These are phyloP conservation scores for Peronospora destructor DNA, from an alignment of 352 stramenopile genomes.

Conservation along the genomic window DNA sequence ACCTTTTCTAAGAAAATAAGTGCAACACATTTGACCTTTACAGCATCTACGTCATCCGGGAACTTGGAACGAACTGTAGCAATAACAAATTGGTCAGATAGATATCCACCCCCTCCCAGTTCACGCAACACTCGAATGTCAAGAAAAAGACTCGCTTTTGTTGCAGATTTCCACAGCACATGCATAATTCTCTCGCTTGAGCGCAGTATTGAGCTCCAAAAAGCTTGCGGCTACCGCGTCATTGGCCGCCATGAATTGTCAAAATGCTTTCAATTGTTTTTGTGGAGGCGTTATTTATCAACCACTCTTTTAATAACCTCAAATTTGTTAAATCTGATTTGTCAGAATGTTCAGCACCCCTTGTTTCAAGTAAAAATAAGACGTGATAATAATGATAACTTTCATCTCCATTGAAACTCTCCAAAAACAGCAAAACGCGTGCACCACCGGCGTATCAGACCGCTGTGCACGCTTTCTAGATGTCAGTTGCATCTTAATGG, in stretches of 20 bases:
- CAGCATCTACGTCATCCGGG: slow-evolving; percentile 65
- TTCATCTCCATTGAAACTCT: too few relatives aligned
- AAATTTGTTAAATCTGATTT: too few relatives aligned
- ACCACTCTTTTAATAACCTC: too few relatives aligned
- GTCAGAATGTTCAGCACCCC: too few relatives aligned
- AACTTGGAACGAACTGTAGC: slow-evolving; percentile 59
- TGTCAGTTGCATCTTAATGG: too few relatives aligned
- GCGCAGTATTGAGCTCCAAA: slow-evolving; percentile 64
- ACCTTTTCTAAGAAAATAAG: slow-evolving; percentile 80
- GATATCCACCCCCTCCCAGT: not conserved
- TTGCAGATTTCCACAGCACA: slow-evolving; percentile 81
- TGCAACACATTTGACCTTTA: slow-evolving; percentile 77
- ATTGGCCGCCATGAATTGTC: slow-evolving; percentile 12
- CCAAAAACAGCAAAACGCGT: too few relatives aligned
- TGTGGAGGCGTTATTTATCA: too few relatives aligned
- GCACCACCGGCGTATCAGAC: too few relatives aligned
- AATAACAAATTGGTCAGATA: slow-evolving; percentile 9
- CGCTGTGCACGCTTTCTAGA: too few relatives aligned
- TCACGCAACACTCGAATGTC: not conserved
- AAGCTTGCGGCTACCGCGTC: slow-evolving; percentile 43
- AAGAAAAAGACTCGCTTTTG: slow-evolving; percentile 47
- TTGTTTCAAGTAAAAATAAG: too few relatives aligned
- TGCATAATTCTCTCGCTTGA: slow-evolving; percentile 74
- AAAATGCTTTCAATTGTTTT: too few relatives aligned
- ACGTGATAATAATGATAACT: too few relatives aligned